Base-by-base conservation (phyloP, 2,329 filamentous ascomycete species). In the Neospermospora avenae region DNA sequence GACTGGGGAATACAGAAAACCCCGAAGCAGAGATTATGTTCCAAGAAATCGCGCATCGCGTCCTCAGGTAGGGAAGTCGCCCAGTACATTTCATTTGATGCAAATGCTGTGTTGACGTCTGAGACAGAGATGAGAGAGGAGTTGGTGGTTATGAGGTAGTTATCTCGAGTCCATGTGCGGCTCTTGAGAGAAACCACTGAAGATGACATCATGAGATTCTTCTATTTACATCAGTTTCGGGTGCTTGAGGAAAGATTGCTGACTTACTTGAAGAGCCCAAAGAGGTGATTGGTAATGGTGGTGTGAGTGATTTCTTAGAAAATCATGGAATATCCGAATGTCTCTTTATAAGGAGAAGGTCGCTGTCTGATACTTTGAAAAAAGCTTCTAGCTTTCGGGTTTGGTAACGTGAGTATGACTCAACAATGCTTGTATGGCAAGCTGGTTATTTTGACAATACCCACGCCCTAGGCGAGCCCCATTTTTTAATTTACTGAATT, bases 131-230 rank as follows among this genome's bases (percentile, higher is more conserved):
- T 72, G 51, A 82, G 79, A 11, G 73, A 68, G 37, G 79, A 79
- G 69, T 88, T 80, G 42, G 84, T 87, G 24, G 84, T 87, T 71
- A 87, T 76, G 66, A 85, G 72, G 72, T 83, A 87, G 54, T 77
- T 75, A 63, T 80, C 77, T 39, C 77, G 76, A 62, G 76, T 77
- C 81, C 81, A 84, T 18, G 37, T 57, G 13, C 46, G 54, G 22
- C 58, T 22, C 22, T 59, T 48, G 14, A 60, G 45, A 4, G 37
- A 46, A 16, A 24, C n/a, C 5, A 51, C 20, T 18, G 22, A 52
- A 11, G 52, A 25, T 3, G 48, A 2, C 37, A 52, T 57, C 16
- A 13, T 54, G 28, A 46, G 3, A 22, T 18, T 31, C 24, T 20
- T 10, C 14, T 25, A 3, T 20, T 18, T 18, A 25, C 13, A 28